Percentiles rank a stretch among this genome's conserved stretches.
Conservation (phyloP, 2,329 filamentous ascomycete species). For the Dactylellina leptospora region DNA sequence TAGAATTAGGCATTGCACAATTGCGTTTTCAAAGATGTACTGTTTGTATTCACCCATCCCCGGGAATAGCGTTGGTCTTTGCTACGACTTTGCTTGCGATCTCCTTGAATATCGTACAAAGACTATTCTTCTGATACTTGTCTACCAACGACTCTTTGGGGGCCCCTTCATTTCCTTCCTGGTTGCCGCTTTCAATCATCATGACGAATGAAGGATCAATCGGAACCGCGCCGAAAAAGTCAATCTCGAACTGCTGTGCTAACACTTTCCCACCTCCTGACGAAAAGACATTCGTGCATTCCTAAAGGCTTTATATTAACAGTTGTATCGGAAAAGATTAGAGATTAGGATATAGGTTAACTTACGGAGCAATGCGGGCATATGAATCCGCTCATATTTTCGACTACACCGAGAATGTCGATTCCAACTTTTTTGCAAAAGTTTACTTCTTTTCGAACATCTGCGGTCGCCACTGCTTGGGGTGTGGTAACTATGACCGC, state of each 20-base stretch:
- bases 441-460: slow-evolving; percentile 93
- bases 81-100: slow-evolving; percentile 68
- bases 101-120: slow-evolving; percentile 73
- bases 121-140: slow-evolving; percentile 77
- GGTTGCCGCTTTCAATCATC: slow-evolving; percentile 74
- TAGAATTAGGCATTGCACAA: too few species aligned
- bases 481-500: slow-evolving; percentile 96
- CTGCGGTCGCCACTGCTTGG: slow-evolving; percentile 89
- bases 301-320: slow-evolving; percentile 63
- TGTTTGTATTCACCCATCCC: neutral
- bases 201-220: slow-evolving; percentile 92
- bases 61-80: slow-evolving; percentile 53
- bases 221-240: slow-evolving; percentile 84
- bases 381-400: slow-evolving; percentile 97
- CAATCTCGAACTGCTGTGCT: slow-evolving; percentile 83
- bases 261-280: slow-evolving; percentile 89
- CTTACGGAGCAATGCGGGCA: slow-evolving; percentile 72
- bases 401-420: slow-evolving; percentile 83
- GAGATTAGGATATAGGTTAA: neutral
- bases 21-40: neutral
- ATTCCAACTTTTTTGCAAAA: slow-evolving; percentile 88
- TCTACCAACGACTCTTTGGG: slow-evolving; percentile 67
- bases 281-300: slow-evolving; percentile 93
- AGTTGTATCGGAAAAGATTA: slow-evolving; percentile 61
- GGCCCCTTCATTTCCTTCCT: slow-evolving; percentile 64